Evolutionary conservation across 306 rosid genomes (phyloP).

Genomic region (Cercis canadensis): DNA sequence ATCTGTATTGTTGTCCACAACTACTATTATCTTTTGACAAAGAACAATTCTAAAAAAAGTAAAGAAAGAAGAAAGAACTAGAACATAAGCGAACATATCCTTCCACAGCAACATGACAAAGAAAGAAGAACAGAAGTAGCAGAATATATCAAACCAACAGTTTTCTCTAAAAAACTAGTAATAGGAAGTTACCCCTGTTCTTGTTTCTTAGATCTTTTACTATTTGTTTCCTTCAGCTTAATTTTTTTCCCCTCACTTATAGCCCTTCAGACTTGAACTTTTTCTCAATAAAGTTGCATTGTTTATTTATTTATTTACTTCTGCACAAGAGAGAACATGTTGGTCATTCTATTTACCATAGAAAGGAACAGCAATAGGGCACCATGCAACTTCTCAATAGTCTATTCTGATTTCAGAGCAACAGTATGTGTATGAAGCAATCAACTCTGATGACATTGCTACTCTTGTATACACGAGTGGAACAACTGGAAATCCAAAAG

Average conservation of each 20-base stretch:
- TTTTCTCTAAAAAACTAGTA: too few relatives aligned
- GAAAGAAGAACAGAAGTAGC: too few relatives aligned
- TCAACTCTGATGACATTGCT: slow-evolving; percentile 77
- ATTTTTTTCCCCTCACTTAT: neutral
- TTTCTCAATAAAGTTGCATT: neutral
- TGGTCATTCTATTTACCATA: slow-evolving; percentile 10
- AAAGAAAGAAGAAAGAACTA: too few relatives aligned
- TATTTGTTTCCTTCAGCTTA: neutral
- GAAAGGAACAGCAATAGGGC: slow-evolving; percentile 15
- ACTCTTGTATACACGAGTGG: slow-evolving; percentile 94
- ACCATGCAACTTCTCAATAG: slow-evolving; percentile 34
- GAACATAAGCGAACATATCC: too few relatives aligned
- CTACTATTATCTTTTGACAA: too few relatives aligned
- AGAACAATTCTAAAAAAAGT: too few relatives aligned
- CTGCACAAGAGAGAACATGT: slow-evolving; percentile 6
- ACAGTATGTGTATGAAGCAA: slow-evolving; percentile 62
- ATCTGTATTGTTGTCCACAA: too few relatives aligned
- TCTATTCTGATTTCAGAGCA: slow-evolving; percentile 56
- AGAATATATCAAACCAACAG: too few relatives aligned
- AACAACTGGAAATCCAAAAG: slow-evolving; percentile 94
- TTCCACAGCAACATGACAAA: too few relatives aligned
- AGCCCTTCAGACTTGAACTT: neutral
- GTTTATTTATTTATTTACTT: slow-evolving; percentile 15
- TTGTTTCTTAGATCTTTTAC: neutral
- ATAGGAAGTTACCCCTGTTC: too few relatives aligned